These are phyloP conservation scores for Graphium sp. DNA, from an alignment of 2,329 filamentous ascomycete genomes.

Conservation along the genomic window DNA sequence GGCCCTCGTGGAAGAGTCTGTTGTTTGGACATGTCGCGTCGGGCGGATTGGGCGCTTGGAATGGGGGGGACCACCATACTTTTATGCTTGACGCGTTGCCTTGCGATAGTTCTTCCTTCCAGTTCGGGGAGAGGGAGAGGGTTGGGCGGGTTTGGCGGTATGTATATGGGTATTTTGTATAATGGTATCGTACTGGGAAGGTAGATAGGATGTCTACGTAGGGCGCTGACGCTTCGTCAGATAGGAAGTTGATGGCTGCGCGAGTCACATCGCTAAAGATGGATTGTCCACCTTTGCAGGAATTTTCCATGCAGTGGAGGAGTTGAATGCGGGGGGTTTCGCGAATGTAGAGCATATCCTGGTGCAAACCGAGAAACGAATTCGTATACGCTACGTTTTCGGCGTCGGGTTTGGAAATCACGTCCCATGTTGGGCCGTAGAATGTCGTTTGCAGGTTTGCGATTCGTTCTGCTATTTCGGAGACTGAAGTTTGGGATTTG, in stretches of 20 bases:
- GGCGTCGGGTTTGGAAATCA: slow-evolving; percentile 62
- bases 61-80: slow-evolving; percentile 58
- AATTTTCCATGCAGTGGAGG: slow-evolving; percentile 76
- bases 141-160: slow-evolving; percentile 45
- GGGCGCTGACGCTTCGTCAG: not conserved
- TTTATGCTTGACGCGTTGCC: slow-evolving; percentile 9
- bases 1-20: slow-evolving; percentile 27
- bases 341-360: slow-evolving; percentile 79
- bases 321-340: slow-evolving; percentile 71
- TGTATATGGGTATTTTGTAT: slow-evolving; percentile 46
- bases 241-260: slow-evolving; percentile 29
- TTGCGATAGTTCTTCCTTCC: not conserved
- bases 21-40: slow-evolving; percentile 9
- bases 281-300: slow-evolving; percentile 64
- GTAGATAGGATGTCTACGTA: slow-evolving; percentile 20
- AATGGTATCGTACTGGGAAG: slow-evolving; percentile 44
- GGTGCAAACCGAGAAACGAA: slow-evolving; percentile 70
- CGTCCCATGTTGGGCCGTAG: slow-evolving; percentile 84
- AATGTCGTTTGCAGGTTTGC: slow-evolving; percentile 73
- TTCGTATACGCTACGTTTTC: slow-evolving; percentile 89
- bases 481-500: slow-evolving; percentile 45
- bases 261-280: slow-evolving; percentile 66
- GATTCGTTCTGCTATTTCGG: slow-evolving; percentile 52
- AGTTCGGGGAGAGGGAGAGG: slow-evolving; percentile 16
- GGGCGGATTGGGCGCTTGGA: slow-evolving; percentile 42